Percentiles rank a stretch among this genome's conserved stretches.
These are phyloP conservation scores for Bocquillonia castaneifolia DNA, from an alignment of 441 rosid species.

Conservation along the genomic window DNA sequence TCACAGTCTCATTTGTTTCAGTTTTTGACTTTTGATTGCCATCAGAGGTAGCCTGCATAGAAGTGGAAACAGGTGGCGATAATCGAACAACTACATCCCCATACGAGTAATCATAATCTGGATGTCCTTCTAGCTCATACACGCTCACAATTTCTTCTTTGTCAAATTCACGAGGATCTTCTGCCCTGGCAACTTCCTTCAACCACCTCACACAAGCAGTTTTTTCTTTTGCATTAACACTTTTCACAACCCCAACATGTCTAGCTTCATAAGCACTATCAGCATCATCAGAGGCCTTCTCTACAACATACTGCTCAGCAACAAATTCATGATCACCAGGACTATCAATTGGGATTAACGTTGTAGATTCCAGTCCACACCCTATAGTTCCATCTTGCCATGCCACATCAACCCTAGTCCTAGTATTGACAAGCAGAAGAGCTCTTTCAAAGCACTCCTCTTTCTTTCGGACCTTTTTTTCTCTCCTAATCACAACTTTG, in stretches of 20 bases:
- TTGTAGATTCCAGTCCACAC: constrained; percentile 45
- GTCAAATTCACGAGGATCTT: constrained; percentile 80
- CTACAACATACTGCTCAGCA: constrained; percentile 90
- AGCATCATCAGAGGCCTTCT: constrained; percentile 70
- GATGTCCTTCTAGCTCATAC: constrained; percentile 92
- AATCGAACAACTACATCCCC: constrained; percentile 93
- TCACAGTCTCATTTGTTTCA: constrained; percentile 25
- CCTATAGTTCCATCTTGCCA: constrained; percentile 90
- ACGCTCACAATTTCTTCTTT: constrained; percentile 90
- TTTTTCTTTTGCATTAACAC: constrained; percentile 90
- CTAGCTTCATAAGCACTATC: constrained; percentile 55
- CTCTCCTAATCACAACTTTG: constrained; percentile 75
- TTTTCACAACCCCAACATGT: constrained; percentile 80
- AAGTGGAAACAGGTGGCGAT: constrained; percentile 55
- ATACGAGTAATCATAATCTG: constrained; percentile 91
- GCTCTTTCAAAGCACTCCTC: constrained; percentile 88
- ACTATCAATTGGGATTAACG: constrained; percentile 81
- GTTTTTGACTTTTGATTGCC: constrained; percentile 38
- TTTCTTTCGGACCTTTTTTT: constrained; percentile 72
- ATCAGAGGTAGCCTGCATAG: constrained; percentile 32
- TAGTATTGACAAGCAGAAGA: constrained; percentile 59
- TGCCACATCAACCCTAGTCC: constrained; percentile 68
- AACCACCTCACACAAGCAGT: constrained; percentile 89
- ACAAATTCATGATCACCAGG: constrained; percentile 98
- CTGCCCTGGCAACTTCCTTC: constrained; percentile 61